phyloP scores from a whole-genome alignment of 805 yeast species.

The Nakazawaea molendinolei region DNA sequence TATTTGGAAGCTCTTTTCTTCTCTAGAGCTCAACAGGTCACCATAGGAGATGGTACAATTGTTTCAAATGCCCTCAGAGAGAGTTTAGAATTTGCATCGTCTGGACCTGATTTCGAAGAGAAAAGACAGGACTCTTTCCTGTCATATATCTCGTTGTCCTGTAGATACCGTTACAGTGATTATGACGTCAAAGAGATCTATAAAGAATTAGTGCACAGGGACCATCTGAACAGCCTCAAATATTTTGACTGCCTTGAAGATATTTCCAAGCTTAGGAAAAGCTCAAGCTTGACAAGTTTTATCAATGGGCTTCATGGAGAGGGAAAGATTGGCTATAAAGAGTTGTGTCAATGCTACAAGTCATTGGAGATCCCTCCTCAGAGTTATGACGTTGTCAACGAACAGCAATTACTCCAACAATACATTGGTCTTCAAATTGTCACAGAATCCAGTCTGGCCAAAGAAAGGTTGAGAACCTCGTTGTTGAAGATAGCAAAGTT shows the following conservation, averaged over 20 bases:
- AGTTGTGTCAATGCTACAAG: constrained; percentile 24
- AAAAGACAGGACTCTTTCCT: constrained; percentile 13
- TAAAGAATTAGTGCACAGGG: constrained; percentile 31
- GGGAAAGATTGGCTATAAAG: constrained; percentile 47
- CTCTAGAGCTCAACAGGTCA: constrained; percentile 6
- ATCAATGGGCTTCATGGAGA: constrained; percentile 42
- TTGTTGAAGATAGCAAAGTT: constrained; percentile 30
- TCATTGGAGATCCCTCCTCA: constrained; percentile 20
- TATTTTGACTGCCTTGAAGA: constrained; percentile 53
- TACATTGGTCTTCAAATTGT: constrained; percentile 17
- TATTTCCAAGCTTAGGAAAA: constrained; percentile 41
- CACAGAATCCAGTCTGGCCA: constrained; percentile 18
- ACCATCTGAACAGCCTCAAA: constrained; percentile 37
- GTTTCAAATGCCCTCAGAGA: constrained; percentile 4
- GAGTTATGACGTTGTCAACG: constrained; percentile 14
- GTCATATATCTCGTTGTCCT: constrained; percentile 37
- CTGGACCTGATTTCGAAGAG: constrained; percentile 13
- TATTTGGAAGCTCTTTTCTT: constrained; percentile 36
- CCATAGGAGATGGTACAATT: constrained; percentile 7
- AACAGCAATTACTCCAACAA: constrained; percentile 21
- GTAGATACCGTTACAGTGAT: constrained; percentile 42
- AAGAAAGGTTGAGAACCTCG: constrained; percentile 29
- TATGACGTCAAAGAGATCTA: constrained; percentile 41
- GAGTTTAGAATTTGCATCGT: constrained; percentile 5
- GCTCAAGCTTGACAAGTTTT: constrained; percentile 36